These are phyloP conservation scores for Debaryomyces prosopidis DNA, from an alignment of 805 yeast genomes.

Conservation along the genomic window DNA sequence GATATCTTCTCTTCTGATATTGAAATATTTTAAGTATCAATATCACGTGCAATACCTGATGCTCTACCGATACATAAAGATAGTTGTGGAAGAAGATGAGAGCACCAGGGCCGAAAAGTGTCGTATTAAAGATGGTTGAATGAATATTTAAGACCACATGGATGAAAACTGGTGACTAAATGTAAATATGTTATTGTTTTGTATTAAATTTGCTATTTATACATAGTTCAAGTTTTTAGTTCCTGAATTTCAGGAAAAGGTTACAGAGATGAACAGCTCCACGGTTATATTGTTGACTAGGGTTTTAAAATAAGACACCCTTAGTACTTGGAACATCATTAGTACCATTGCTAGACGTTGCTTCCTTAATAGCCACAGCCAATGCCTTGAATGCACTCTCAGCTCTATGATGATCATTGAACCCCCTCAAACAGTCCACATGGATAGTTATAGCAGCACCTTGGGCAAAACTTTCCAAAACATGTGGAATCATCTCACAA, in stretches of 20 bases:
- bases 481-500: conserved; percentile 98
- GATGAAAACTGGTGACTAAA: too few relatives aligned
- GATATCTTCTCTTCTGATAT: not conserved
- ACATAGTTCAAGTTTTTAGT: too few relatives aligned
- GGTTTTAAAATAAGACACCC: conserved; percentile 73
- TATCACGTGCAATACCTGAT: not conserved
- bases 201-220: too few relatives aligned
- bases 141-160: too few relatives aligned
- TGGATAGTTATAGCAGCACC: conserved; percentile 90
- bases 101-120: too few relatives aligned
- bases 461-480: conserved; percentile 89
- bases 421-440: conserved; percentile 91
- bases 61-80: too few relatives aligned
- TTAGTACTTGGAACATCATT: conserved; percentile 95
- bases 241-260: too few relatives aligned
- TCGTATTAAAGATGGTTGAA: too few relatives aligned
- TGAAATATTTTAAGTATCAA: not conserved
- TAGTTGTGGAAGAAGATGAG: too few relatives aligned
- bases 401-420: conserved; percentile 94
- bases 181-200: too few relatives aligned
- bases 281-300: not conserved
- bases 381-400: conserved; percentile 96
- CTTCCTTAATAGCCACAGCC: conserved; percentile 89
- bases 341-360: conserved; percentile 78
- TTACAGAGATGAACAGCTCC: too few relatives aligned